Base-by-base conservation (phyloP, 495 filamentous ascomycete genomes). In the Glarea lozoyensis region DNA sequence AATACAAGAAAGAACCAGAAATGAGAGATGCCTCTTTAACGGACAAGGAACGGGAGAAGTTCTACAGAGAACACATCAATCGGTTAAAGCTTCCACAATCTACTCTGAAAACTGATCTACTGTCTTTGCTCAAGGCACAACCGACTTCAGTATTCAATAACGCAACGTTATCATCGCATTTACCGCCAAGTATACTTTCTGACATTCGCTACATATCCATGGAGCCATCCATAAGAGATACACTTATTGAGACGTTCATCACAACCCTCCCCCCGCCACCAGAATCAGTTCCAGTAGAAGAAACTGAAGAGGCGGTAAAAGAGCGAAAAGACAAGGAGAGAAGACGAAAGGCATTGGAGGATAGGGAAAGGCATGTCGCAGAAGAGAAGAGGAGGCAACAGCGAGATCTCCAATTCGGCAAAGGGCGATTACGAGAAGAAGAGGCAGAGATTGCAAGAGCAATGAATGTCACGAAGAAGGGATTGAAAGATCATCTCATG, bases 11-110 rank as follows among this genome's bases (percentile, higher is more conserved):
- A 46, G 87, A 90, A 43, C 57, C 73, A 0, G 77, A 78, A 40
- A 93, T 97, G 89, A 80, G 76, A 37, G 81, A 89, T 49, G 58
- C 75, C 5, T 75, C 81, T 34, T 56, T 96, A 20, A 61, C 65
- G 1, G 93, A 98, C 56, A 93, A 88, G 54, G 88, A 96, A 45
- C 75, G 87, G 2, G 92, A 98, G 58, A 93, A 86, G 60, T 73
- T 76, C 61, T 98, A 94, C 58, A 80, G 93, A 21, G 92, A 97
- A 27, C 78, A 90, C 52, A 83, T 95, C 50, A 73, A 72, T 37
- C 73, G 72, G 11, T 65, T 94, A 13, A 95, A 94, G 57, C 64
- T 84, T 15, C 74, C 86, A 3, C 78, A 83, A 50, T 73, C 76
- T 9, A 78, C 77, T 1, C 70, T 84, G 34, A 95, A 88, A 55